Percentiles rank a stretch among this genome's conserved stretches.
Conservation (phyloP, 2,329 filamentous ascomycete genomes). For the Phaeosphaeria sp. region DNA sequence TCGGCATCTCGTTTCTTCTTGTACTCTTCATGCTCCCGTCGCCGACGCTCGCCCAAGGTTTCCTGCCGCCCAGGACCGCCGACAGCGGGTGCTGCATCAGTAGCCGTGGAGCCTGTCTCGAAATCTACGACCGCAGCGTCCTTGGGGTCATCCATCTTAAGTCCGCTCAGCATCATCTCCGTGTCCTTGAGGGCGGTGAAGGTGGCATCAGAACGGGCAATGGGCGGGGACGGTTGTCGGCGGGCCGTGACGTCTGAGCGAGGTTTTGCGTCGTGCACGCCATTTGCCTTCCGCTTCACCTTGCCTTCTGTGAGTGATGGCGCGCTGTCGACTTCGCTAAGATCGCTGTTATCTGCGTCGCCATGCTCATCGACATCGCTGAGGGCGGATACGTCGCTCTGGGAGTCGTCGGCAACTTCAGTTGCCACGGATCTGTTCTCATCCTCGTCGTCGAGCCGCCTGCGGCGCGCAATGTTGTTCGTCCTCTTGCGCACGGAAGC, state of each 20-base stretch:
- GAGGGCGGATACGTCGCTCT: conserved; percentile 66
- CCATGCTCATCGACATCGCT: conserved; percentile 65
- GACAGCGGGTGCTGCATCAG: conserved; percentile 50
- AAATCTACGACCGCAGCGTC: conserved; percentile 58
- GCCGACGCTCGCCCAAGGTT: conserved; percentile 71
- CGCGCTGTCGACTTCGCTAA: conserved; percentile 58
- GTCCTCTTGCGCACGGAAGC: conserved; percentile 45
- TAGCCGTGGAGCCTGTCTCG: conserved; percentile 50
- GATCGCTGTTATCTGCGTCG: conserved; percentile 65
- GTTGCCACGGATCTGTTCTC: conserved; percentile 52
- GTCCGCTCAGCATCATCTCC: conserved; percentile 66
- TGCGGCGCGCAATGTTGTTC: conserved; percentile 45
- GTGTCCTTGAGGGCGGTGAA: conserved; percentile 62
- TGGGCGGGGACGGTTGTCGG: conserved; percentile 39
- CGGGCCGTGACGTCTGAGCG: conserved; percentile 33
- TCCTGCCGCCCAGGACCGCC: conserved; percentile 53
- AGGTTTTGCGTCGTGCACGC: conserved; percentile 41
- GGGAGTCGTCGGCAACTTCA: conserved; percentile 65
- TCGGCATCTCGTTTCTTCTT: conserved; percentile 86
- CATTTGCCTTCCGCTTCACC: conserved; percentile 47
- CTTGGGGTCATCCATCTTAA: conserved; percentile 54
- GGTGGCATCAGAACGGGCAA: conserved; percentile 44
- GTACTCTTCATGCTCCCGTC: conserved; percentile 90
- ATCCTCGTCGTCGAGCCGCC: conserved; percentile 49
- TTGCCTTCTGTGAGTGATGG: conserved; percentile 44